Evolutionary conservation across 2,329 filamentous ascomycete genomes (phyloP), one percentile per base, ranked within the genome.

Genomic region (Blastomyces silverae): DNA sequence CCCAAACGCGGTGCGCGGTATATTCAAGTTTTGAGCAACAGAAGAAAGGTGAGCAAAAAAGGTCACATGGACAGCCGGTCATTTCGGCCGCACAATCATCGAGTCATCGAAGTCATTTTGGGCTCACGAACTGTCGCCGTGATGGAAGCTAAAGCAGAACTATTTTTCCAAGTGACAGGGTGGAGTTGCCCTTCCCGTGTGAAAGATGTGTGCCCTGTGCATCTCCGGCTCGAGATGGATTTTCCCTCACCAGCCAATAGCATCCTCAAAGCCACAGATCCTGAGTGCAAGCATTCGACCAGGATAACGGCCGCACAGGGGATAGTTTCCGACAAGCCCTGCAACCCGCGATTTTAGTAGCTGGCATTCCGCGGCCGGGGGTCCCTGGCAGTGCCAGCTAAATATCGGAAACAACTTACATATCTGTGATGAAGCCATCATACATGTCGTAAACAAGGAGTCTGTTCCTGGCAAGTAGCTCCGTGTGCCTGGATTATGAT

Each of bases 201-300:
- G 28, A 20, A 56, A 17, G 53, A 56, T 37, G 31, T 42, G 55
- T 58, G 34, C 34, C 48, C 20, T 22, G n/a, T 39, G 56, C 56
- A 58, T 25, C n/a, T 58, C 56, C 20, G 37, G 44, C 56, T 42
- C 37, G 11, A 22, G 56, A 58, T 44, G 37, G 37, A 25, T 37
- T 20, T 7, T 6, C 34, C 5, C n/a, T 42, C 20, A 3, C 42
- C 28, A 58, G 6, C 56, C 56, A 44, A 25, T 58, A 17, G 6
- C 37, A 58, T 58, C 37, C 37, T 13, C 39, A 37, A 58, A 58
- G 34, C 5, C 10, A 15, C 15, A 25, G 34, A 42, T 58, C 56
- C 22, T 58, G 25, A 13, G 56, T 58, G 56, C 56, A 58, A 39
- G 56, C 56, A 58, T 58, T 44, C 3, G 56, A 42, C 34, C 37